Conservation (phyloP, 306 rosid genomes). For the Cicer pinnatifidum region DNA sequence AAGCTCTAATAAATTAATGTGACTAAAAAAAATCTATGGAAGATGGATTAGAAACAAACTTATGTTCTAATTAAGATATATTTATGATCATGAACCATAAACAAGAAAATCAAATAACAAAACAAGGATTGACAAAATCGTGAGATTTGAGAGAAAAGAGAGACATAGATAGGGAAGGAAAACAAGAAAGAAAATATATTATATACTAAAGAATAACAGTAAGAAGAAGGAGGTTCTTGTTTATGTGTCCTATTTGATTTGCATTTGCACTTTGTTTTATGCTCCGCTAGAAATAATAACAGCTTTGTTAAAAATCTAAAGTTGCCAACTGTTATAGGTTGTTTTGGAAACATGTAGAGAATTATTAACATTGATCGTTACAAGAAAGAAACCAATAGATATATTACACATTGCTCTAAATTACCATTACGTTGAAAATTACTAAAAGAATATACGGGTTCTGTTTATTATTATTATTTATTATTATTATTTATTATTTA, state of each 20-base stretch:
- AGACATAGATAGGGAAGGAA: not conserved
- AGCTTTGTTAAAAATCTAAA: conserved; percentile 42
- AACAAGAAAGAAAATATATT: not conserved
- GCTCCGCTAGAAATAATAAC: conserved; percentile 31
- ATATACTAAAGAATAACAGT: not conserved
- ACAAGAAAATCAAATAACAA: not conserved
- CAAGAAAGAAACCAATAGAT: conserved; percentile 30
- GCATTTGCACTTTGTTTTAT: conserved; percentile 13
- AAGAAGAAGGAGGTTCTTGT: not conserved
- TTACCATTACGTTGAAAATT: conserved; percentile 38
- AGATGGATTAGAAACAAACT: conserved; percentile 13
- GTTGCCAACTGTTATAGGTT: conserved; percentile 40
- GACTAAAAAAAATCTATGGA: not conserved
- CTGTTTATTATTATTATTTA: conserved; percentile 1
- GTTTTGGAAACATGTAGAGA: conserved; percentile 39
- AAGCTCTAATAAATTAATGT: not conserved
- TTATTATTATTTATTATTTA: not conserved
- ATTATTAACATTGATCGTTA: conserved; percentile 30
- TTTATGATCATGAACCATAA: not conserved
- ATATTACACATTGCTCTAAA: not conserved
- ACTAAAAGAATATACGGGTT: conserved; percentile 6
- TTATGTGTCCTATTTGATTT: not conserved
- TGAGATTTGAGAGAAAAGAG: conserved; percentile 27
- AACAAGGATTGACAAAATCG: not conserved
- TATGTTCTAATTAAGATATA: conserved; percentile 30